Evolutionary conservation across 2,329 filamentous ascomycete genomes (phyloP).

Genomic region (Annulohypoxylon truncatum): DNA sequence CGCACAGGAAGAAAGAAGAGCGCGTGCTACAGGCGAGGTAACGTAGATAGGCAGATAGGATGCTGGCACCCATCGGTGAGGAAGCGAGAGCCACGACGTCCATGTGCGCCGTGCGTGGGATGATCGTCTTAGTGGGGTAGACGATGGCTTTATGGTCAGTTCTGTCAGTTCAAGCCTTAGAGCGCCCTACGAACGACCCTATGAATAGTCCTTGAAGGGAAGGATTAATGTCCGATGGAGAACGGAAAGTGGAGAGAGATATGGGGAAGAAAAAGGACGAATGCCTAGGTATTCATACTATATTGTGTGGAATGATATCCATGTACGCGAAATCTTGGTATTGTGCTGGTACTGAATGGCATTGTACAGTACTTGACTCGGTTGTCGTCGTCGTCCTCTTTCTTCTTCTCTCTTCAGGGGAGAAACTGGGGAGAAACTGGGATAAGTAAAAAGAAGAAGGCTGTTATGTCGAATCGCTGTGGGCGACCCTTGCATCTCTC

Average conservation of each 20-base stretch:
- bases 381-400: not conserved
- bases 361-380: constrained; percentile 13
- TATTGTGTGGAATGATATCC: not conserved
- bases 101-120: constrained; percentile 31
- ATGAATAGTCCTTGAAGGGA: constrained; percentile 19
- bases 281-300: not conserved
- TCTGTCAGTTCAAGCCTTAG: constrained; percentile 21
- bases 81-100: constrained; percentile 39
- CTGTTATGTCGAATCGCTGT: constrained; percentile 28
- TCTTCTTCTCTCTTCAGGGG: constrained; percentile 1
- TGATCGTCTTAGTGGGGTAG: constrained; percentile 34
- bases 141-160: constrained; percentile 16
- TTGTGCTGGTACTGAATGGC: not conserved
- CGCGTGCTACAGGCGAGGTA: constrained; percentile 39
- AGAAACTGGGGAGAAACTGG: not conserved
- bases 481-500: constrained; percentile 40
- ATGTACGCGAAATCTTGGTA: not conserved
- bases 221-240: constrained; percentile 29
- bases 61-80: constrained; percentile 47
- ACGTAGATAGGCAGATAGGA: constrained; percentile 35
- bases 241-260: constrained; percentile 13
- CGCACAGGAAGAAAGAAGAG: constrained; percentile 19
- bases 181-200: not conserved
- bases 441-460: constrained; percentile 9
- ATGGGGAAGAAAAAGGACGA: constrained; percentile 5